Base-by-base conservation (phyloP, 352 stramenopile species). In the Globisporangium spiculum region DNA sequence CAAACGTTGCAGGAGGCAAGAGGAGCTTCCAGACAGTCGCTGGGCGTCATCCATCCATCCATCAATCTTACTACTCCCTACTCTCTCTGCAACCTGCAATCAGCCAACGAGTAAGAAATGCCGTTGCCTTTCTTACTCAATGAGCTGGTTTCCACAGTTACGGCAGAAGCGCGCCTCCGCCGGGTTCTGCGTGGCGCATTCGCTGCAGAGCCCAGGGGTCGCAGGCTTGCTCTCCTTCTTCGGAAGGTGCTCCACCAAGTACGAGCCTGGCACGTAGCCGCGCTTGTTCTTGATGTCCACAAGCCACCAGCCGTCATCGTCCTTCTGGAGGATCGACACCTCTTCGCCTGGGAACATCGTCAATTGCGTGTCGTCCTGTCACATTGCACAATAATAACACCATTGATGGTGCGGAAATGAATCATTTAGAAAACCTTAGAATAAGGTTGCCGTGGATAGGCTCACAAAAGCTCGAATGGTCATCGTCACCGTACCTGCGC, bases 291-390 rank as follows among this genome's bases (percentile, higher is more conserved):
- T 67, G 50, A 92, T 67, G 30, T 92, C 82, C 46, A 92, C 86
- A 57, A 92, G 76, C 86, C 86, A 94, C 86, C 86, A 94, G 71
- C 86, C 86, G 76, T 94, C 86, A 52, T 92, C 84, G 44, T 94
- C 86, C 76, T 94, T 94, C 58, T 92, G 86, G 26, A 94, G 80
- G 55, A 94, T 92, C 59, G 70, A 71, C 9, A 94, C 77, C 71
- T 92, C 80, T 50, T 94, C 82, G 56, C 86, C 86, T 27, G 86
- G 86, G 73, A 82, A 76, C 72, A 94, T 94, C 68, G 86, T 91
- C 66, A 94, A 71, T 74, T 94, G 86, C 65, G 86, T 93, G 52
- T 92, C 81, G 75, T 94, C 86, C 75, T 86, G 68, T n/a, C 4
- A 34, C 41, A 52, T 22, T 22, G 27, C 2, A 61, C 30, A 8